A percentile compares a stretch with the other conserved stretches of the same genome.
These are phyloP conservation scores for Saturnispora zaruensis DNA, from an alignment of 805 yeast species.

Conservation along the genomic window DNA sequence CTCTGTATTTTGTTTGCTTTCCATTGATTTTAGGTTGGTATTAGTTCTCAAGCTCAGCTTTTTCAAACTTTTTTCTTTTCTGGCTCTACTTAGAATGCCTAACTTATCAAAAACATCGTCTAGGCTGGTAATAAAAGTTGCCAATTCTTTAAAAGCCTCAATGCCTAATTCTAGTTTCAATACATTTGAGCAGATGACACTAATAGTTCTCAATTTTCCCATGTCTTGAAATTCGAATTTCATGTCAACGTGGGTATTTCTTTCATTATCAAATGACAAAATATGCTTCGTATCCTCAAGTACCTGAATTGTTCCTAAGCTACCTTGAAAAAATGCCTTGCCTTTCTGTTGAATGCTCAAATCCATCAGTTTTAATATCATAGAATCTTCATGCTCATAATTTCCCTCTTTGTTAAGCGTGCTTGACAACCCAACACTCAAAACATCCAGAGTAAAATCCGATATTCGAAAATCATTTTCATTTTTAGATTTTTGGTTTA, in stretches of 20 bases:
- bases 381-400: constrained; percentile 31
- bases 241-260: constrained; percentile 36
- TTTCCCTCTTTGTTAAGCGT: constrained; percentile 35
- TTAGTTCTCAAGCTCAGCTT: neutral
- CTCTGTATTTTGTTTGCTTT: neutral
- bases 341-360: constrained; percentile 37
- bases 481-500: neutral
- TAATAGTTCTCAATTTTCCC: constrained; percentile 27
- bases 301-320: constrained; percentile 31
- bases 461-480: neutral
- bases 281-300: constrained; percentile 17
- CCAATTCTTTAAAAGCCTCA: constrained; percentile 5
- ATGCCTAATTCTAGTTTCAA: constrained; percentile 23
- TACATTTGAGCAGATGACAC: constrained; percentile 35
- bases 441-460: constrained; percentile 30
- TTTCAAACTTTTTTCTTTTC: neutral
- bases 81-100: neutral
- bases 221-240: constrained; percentile 40
- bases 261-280: constrained; percentile 23
- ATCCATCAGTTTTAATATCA: constrained; percentile 23
- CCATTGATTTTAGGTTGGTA: neutral
- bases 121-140: constrained; percentile 11
- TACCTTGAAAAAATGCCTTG: constrained; percentile 38
- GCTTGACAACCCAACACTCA: constrained; percentile 39
- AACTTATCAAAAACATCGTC: constrained; percentile 14